Evolutionary conservation across 1,284 basidiomycete species (phyloP).

Genomic region (Paramarasmius palmivorus): DNA sequence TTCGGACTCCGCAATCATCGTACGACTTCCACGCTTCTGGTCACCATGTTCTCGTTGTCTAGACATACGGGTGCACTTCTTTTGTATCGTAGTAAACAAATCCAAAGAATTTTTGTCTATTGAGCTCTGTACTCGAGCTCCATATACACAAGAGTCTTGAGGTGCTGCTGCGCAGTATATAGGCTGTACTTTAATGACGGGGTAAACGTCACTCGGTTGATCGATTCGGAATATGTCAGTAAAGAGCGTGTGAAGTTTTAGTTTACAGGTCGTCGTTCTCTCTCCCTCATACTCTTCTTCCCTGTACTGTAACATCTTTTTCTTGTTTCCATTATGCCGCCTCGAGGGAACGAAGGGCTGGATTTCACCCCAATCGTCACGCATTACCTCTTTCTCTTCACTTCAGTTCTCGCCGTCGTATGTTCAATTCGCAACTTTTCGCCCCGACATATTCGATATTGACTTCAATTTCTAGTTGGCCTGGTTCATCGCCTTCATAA

Average conservation of each 20-base stretch:
- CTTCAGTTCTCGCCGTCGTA: constrained; percentile 79
- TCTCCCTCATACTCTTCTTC: constrained; percentile 9
- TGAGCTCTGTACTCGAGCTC: too few relatives aligned
- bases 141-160: too few relatives aligned
- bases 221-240: not conserved
- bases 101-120: too few relatives aligned
- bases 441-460: constrained; percentile 7
- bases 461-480: constrained; percentile 53
- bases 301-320: constrained; percentile 6
- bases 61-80: too few relatives aligned
- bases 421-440: constrained; percentile 27
- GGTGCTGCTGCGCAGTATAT: too few relatives aligned
- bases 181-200: not conserved
- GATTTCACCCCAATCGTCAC: constrained; percentile 86
- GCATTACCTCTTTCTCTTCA: constrained; percentile 88
- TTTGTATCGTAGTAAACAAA: too few relatives aligned
- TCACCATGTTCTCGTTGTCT: too few relatives aligned
- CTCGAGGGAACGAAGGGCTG: constrained; percentile 57
- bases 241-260: not conserved
- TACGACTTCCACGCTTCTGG: too few relatives aligned
- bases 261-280: constrained; percentile 1
- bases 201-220: too few relatives aligned
- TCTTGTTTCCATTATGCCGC: constrained; percentile 41
- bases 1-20: too few relatives aligned
- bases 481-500: constrained; percentile 93